Evolutionary conservation across 1,284 basidiomycete species (phyloP).

Genomic region (Leccinum huronense): DNA sequence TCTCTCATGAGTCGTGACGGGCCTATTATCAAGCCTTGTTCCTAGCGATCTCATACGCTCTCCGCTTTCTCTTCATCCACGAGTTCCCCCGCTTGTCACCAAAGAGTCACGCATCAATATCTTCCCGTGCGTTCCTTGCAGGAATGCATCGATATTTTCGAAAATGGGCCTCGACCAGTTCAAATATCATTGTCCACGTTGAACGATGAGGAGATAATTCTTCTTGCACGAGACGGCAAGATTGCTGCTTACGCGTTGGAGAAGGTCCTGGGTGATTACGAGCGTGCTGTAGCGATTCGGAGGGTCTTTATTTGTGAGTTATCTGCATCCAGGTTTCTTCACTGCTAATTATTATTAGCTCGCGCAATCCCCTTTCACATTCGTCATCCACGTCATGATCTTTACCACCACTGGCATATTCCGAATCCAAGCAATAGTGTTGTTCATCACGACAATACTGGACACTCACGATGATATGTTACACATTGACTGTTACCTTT

Average conservation of each 20-base stretch:
- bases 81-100: constrained; percentile 46
- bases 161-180: constrained; percentile 74
- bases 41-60: constrained; percentile 74
- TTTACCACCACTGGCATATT: constrained; percentile 27
- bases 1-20: constrained; percentile 51
- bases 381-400: constrained; percentile 36
- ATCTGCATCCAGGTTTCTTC: background rate
- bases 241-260: constrained; percentile 93
- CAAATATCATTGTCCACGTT: constrained; percentile 58
- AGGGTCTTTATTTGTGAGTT: constrained; percentile 86
- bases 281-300: constrained; percentile 86
- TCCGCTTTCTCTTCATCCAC: constrained; percentile 85
- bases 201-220: constrained; percentile 90
- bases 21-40: constrained; percentile 70
- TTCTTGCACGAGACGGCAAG: constrained; percentile 90
- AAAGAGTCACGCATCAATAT: constrained; percentile 20
- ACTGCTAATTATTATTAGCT: constrained; percentile 50
- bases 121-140: constrained; percentile 58
- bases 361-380: constrained; percentile 35
- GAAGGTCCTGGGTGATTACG: constrained; percentile 85
- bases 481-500: constrained; percentile 25
- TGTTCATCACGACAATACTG: background rate
- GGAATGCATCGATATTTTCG: constrained; percentile 82
- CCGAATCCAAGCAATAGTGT: constrained; percentile 29
- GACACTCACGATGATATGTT: constrained; percentile 21